Conservation (phyloP, 768 basidiomycete genomes). For the Boletus eberwhitei region DNA sequence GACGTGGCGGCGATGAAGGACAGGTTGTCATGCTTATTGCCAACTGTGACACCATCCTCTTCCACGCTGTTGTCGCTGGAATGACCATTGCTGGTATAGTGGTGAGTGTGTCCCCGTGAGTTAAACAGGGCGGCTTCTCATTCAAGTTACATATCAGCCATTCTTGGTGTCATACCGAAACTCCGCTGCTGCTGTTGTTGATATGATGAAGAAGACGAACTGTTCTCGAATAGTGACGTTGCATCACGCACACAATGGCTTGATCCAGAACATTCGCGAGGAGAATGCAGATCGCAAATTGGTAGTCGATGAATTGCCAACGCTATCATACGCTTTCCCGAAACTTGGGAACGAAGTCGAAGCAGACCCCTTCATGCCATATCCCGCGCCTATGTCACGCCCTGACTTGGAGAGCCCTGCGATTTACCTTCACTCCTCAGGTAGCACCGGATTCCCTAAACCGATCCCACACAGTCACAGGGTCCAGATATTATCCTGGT, state of each 20-base stretch:
- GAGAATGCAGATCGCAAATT: not conserved
- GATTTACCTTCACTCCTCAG: slow-evolving; percentile 15
- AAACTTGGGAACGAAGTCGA: slow-evolving; percentile 32
- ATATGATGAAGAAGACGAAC: slow-evolving; percentile 9
- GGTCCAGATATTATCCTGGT: slow-evolving; percentile 29
- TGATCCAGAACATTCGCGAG: slow-evolving; percentile 9
- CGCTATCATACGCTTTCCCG: slow-evolving; percentile 33
- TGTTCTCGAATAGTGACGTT: slow-evolving; percentile 12
- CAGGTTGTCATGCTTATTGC: slow-evolving; percentile 33
- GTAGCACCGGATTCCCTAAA: slow-evolving; percentile 48
- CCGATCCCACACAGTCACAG: slow-evolving; percentile 34
- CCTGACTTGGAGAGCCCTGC: not conserved
- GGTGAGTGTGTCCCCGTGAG: slow-evolving; percentile 29
- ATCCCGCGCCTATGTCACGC: not conserved
- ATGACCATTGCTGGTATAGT: slow-evolving; percentile 28
- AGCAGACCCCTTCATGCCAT: slow-evolving; percentile 8
- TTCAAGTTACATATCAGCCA: slow-evolving; percentile 9
- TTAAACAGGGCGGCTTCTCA: slow-evolving; percentile 24
- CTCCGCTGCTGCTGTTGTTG: slow-evolving; percentile 1
- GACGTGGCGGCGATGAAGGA: slow-evolving; percentile 14
- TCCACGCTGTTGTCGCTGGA: slow-evolving; percentile 12
- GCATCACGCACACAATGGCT: slow-evolving; percentile 4
- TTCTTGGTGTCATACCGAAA: slow-evolving; percentile 32
- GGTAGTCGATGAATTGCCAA: slow-evolving; percentile 10
- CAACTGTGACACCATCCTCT: slow-evolving; percentile 24